Base-by-base conservation (phyloP, 2,329 filamentous ascomycete genomes). In the Escovopsis sp. region DNA sequence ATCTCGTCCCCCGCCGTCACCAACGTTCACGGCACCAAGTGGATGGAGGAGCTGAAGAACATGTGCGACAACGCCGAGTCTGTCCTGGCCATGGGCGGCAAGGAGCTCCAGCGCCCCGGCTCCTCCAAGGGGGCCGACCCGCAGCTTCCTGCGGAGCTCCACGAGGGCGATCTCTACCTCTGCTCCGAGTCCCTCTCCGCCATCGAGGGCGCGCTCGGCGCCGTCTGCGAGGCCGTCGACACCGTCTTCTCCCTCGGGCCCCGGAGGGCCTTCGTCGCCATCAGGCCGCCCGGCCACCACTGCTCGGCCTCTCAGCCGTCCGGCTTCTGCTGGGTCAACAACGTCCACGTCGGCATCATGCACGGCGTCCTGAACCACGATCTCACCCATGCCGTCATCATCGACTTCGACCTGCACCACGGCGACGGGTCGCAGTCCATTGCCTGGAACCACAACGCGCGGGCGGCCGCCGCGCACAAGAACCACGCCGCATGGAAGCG, bases 241-340 rank as follows among this genome's bases (percentile, higher is more conserved):
- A 66, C 75, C 0, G 78, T 96, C 3, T 90, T 96, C 47, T 65
- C 37, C 29, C 56, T 60, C 2, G 70, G 74, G 4, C 77, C 79
- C 16, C 75, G 70, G 31, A 75, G 85, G 37, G 86, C 87, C 0
- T 98, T 98, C 54, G 85, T 96, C 34, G 87, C 81, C 19, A 81
- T 96, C 34, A 76, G 90, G 23, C 90, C 90, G 4, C 90, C 90
- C 0, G 90, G 90, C 1, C 90, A 98, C 53, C 90, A 98, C 52
- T 98, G 90, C 58, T 94, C 88, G 3, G 75, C 84, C 4, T 74
- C 80, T 34, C 79, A 80, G 47, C 90, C 90, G 0, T 94, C 88
- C 2, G 90, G 90, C 0, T 98, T 98, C 53, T 98, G 90, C 61
- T 98, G 90, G 88, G 62, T 98, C 34, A 98, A 98, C 56, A 98